Evolutionary conservation across 2,329 filamentous ascomycete species (phyloP).

Genomic region (Neonectria neomacrospora): DNA sequence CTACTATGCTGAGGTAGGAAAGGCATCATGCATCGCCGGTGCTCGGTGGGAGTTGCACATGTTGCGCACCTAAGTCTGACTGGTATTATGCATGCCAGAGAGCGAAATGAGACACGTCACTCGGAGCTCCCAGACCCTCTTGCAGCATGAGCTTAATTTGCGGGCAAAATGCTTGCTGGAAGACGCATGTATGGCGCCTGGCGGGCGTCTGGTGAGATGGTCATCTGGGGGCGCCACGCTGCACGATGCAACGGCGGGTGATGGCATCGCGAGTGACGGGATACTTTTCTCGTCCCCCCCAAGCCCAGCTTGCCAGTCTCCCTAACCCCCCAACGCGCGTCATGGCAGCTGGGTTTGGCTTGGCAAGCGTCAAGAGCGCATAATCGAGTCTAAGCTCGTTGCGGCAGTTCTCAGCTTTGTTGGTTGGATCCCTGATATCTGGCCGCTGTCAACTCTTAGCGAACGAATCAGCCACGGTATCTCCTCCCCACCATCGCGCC

Average conservation of each 20-base stretch:
- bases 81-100: neutral
- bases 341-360: neutral
- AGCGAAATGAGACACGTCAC: too few relatives aligned
- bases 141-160: neutral
- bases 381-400: neutral
- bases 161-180: neutral
- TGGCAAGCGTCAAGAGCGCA: neutral
- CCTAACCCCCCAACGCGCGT: neutral
- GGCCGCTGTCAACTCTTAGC: neutral
- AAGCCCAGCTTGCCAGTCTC: neutral
- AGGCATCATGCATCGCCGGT: constrained; percentile 6
- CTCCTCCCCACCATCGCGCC: neutral
- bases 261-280: constrained; percentile 1
- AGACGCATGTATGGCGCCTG: constrained; percentile 17
- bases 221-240: constrained; percentile 12
- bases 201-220: constrained; percentile 20
- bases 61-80: too few relatives aligned
- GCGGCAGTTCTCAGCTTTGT: neutral
- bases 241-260: constrained; percentile 9
- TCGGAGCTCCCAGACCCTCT: too few relatives aligned
- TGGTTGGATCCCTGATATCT: neutral
- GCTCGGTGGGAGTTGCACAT: neutral
- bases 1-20: constrained; percentile 15
- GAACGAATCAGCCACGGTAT: constrained; percentile 11
- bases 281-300: neutral